Conservation (phyloP, 164 flowering plant genomes). For the Macadamia tetraphylla region DNA sequence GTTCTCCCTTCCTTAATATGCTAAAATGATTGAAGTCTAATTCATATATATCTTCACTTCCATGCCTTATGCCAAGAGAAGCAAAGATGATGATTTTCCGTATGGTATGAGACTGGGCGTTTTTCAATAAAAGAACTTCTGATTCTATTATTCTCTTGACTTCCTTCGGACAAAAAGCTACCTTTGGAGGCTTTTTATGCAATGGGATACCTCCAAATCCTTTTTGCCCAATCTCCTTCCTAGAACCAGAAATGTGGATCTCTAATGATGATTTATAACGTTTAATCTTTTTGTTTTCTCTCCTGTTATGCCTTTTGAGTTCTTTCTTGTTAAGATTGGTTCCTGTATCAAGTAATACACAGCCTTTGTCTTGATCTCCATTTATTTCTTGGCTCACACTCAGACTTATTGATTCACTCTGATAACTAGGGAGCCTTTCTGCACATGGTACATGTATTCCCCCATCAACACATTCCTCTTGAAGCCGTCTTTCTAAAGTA, state of each 20-base stretch:
- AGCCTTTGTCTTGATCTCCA: conserved; percentile 8
- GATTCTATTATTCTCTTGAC: conserved; percentile 40
- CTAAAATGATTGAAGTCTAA: conserved; percentile 51
- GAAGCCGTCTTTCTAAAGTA: conserved; percentile 11
- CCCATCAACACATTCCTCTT: conserved; percentile 12
- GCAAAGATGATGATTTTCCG: conserved; percentile 59
- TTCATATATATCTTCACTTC: conserved; percentile 61
- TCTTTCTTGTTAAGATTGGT: conserved; percentile 7
- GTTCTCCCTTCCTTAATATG: conserved; percentile 49
- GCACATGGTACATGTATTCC: background rate
- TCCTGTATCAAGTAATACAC: conserved; percentile 1
- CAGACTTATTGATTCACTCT: background rate
- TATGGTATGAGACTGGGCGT: conserved; percentile 54
- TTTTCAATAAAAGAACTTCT: conserved; percentile 27
- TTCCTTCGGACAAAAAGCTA: conserved; percentile 56
- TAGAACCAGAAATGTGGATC: conserved; percentile 11
- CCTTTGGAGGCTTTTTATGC: conserved; percentile 36
- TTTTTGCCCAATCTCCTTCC: conserved; percentile 15
- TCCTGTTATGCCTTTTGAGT: conserved; percentile 6
- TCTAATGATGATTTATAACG: conserved; percentile 11
- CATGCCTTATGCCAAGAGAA: conserved; percentile 53
- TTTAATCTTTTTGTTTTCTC: conserved; percentile 15
- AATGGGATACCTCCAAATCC: conserved; percentile 14
- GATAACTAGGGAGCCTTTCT: conserved; percentile 6
- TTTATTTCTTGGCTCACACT: conserved; percentile 16